Evolutionary conservation across 1,284 basidiomycete species (phyloP).

Genomic region (Cryptococcus sp.): DNA sequence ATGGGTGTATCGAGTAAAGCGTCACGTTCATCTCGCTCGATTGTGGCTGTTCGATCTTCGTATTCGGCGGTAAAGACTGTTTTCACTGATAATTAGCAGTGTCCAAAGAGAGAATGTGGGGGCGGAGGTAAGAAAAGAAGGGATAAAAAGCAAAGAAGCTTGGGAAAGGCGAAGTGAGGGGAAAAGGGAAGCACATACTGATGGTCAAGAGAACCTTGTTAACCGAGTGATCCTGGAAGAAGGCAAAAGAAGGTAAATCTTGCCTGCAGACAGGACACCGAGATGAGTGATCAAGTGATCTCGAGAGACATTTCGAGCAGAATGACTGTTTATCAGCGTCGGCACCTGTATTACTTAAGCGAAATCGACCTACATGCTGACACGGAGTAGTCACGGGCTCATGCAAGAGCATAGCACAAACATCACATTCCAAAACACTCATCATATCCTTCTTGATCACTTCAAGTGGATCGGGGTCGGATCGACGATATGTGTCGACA

Average conservation of each 20-base stretch:
- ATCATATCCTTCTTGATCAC: conserved; percentile 73
- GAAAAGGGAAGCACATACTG: conserved; percentile 52
- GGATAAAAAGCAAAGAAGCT: too few relatives aligned
- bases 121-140: not conserved
- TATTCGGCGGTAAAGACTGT: conserved; percentile 60
- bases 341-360: not conserved
- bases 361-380: conserved; percentile 72
- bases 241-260: conserved; percentile 67
- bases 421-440: conserved; percentile 77
- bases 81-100: conserved; percentile 52
- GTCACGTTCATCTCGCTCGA: conserved; percentile 71
- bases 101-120: not conserved
- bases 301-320: conserved; percentile 79
- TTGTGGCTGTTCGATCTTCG: conserved; percentile 56
- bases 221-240: conserved; percentile 65
- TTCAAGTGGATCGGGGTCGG: conserved; percentile 50
- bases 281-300: conserved; percentile 77
- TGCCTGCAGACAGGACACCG: conserved; percentile 82
- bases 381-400: conserved; percentile 88
- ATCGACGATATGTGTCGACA: not conserved
- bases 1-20: conserved; percentile 79
- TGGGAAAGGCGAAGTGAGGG: too few relatives aligned
- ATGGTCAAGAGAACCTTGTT: conserved; percentile 68
- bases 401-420: conserved; percentile 78
- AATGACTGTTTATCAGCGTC: conserved; percentile 66